Base-by-base conservation (phyloP, 164 flowering plant species). In the Kingdonia uniflora region DNA sequence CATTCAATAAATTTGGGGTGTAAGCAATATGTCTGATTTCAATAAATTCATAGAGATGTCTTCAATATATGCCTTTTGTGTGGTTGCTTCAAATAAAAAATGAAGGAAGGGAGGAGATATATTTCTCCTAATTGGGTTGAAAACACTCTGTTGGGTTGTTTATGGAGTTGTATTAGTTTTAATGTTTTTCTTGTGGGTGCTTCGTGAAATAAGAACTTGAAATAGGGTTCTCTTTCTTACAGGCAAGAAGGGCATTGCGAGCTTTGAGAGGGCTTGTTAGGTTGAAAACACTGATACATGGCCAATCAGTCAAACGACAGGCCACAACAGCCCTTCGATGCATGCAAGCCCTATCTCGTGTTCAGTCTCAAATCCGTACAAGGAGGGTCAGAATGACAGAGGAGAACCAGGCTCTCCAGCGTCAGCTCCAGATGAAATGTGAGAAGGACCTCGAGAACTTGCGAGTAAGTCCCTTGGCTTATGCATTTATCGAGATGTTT, bases 331-430 rank as follows among this genome's bases (percentile, higher is more conserved):
- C 85, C 17, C 60, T 81, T 38, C 60, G 60, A 57, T 76, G 77
- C 68, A 79, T 84, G 83, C 92, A 84, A 75, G 79, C 81, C 39
- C 71, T 79, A 25, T 81, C 85, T 45, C 81, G 79, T 39, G 74
- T 84, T 21, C 92, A 84, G 66, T 81, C 85, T 52, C 84, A 84
- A 63, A 75, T 84, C 54, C 82, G 76, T 29, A 62, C 72, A 10
- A 72, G 85, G 66, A 77, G 92, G 66, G 57, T 77, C 13, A 77
- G 84, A 61, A 73, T 81, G 85, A 76, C 77, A 0, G 85, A 84
- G 64, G 92, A 84, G 71, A 84, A 78, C 59, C 77, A 71, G 62
- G 80, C 85, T 63, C 76, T 74, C 13, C 84, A 80, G 58, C 61
- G 71, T 11, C 87, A 81, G 65, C 82, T 77, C 42, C 77, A 72